These are phyloP conservation scores for Ceratocystis smalleyi DNA, from an alignment of 2,329 filamentous ascomycete species.

Conservation along the genomic window DNA sequence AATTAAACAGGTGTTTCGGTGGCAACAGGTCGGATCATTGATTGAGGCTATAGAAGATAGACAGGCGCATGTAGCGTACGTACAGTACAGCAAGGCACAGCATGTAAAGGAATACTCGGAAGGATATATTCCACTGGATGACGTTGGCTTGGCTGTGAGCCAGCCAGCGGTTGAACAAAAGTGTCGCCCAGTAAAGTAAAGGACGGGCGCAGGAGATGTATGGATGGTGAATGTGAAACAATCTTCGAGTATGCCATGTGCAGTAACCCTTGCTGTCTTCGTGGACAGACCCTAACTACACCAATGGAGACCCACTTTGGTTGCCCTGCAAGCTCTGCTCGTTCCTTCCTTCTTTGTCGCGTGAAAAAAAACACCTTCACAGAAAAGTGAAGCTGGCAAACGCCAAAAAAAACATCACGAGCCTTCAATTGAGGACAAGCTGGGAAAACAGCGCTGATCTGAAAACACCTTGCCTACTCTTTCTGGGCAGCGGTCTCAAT, in stretches of 20 bases:
- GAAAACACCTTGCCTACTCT: not conserved
- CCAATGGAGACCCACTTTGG: not conserved
- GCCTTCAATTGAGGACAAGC: not conserved
- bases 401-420: conserved; percentile 9
- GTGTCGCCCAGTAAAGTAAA: too few species aligned
- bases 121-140: too few species aligned
- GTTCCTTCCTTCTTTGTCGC: not conserved
- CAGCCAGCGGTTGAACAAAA: too few species aligned
- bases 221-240: not conserved
- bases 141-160: too few species aligned
- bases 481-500: not conserved
- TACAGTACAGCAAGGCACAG: too few species aligned
- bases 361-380: conserved; percentile 5
- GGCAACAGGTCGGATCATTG: not conserved
- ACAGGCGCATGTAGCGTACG: not conserved
- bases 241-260: too few species aligned
- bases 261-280: not conserved
- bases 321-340: conserved; percentile 1
- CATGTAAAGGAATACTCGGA: too few species aligned
- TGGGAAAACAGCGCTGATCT: not conserved
- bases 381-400: conserved; percentile 1
- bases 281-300: not conserved
- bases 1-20: not conserved
- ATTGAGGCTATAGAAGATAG: not conserved
- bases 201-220: not conserved